Evolutionary conservation across 495 filamentous ascomycete genomes (phyloP), one percentile per base, ranked within the genome.

Genomic region (Thozetella sp.): DNA sequence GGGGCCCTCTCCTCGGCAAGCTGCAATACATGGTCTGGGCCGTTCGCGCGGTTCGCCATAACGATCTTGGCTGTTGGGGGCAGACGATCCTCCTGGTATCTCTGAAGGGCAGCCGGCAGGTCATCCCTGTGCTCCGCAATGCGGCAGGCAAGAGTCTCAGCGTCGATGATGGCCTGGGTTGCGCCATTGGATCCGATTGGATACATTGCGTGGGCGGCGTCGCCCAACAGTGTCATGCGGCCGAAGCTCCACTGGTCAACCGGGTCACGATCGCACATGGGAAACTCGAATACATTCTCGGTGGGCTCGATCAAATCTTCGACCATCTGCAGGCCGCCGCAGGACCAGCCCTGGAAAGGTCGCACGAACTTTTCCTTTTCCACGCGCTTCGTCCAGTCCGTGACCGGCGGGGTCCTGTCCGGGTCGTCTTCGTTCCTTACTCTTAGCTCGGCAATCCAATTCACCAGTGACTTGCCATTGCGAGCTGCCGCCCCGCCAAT

Each of bases 381-480:
- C 19, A 62, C 59, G 24, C 40, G 54, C 50, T 62, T 57, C 22
- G 59, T 62, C 59, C 59, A 62, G 55, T 70, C 65, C 24, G 65
- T 65, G n/a, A 56, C 56, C 2, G 69, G 69, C 19, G 69, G 69
- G 17, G 67, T 68, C 1, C 61, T 19, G 52, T 72, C 69, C 25
- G 68, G 67, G 55, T 72, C 67, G 40, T 67, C 59, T 45, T 72
- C 65, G 19, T 58, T 62, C 13, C 67, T 24, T 12, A 70, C 61
- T 24, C 69, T 53, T 24, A 70, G 50, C 50, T 70, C 67, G 22
- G 65, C 64, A 43, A 72, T 70, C 69, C 69, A 72, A 45, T 72
- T 70, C 17, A 72, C 65, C 13, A 72, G 55, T 22, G 59, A 63
- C n/a, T 51, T 40, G 20, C 69, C 69, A 17, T 63, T 62, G 12